Base-by-base conservation (phyloP, 495 filamentous ascomycete genomes). In the Hyaloscypha finlandica region DNA sequence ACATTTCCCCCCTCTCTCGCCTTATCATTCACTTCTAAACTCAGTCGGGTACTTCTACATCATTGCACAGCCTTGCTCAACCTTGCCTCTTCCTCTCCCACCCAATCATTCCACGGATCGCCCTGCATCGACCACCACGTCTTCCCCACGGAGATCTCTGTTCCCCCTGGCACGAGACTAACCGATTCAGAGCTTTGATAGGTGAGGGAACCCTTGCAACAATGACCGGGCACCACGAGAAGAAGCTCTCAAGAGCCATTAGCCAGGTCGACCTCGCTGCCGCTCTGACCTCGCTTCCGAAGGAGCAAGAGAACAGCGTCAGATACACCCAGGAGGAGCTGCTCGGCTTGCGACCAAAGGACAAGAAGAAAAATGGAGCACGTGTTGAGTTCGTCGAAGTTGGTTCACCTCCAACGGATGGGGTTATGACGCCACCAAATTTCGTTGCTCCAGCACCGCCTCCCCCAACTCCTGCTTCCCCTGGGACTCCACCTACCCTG, bases 251-350 rank as follows among this genome's bases (percentile, higher is more conserved):
- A n/a, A 33, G 70, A 33, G 58, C 59, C 29, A 48, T 72, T 29
- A 69, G 63, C 32, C 30, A 64, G 12, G 22, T 72, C 30, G 67
- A 70, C 39, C 61, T 69, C 1, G 67, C 32, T n/a, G 68, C 64
- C 33, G 60, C 57, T 48, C 16, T 48, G 11, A 48, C 42, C 42
- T 48, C 42, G 42, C 42, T 56, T 12, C 39, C 59, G 32, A 53
- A 52, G n/a, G 35, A 30, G n/a, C n/a, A 53, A 25, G 53, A 57
- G 9, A 12, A 16, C 22, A 35, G 39, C 12, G 59, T 32, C 1
- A 14, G 52, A 14, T 70, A 73, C 35, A 62, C 68, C 29, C n/a
- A 48, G 32, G 58, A 70, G 8, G 61, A 70, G 22, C 61, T 73
- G 3, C 37, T 70, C 32, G 62, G 51, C 4, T 25, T 73, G 5